Evolutionary conservation across 2,329 filamentous ascomycete species (phyloP).

Genomic region (Fusarium tanahbumbuense): DNA sequence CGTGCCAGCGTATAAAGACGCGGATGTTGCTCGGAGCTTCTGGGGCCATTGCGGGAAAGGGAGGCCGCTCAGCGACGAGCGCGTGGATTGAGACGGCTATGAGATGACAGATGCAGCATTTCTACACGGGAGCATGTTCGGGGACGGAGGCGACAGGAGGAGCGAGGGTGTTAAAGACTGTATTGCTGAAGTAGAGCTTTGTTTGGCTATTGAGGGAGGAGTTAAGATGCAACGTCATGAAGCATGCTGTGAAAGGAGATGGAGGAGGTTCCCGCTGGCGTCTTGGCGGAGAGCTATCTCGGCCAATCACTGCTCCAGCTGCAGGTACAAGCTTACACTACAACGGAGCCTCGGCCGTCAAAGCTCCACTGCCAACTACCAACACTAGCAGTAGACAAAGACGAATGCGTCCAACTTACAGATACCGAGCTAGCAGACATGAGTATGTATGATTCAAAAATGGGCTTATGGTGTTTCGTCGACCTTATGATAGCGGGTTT

Average conservation of each 20-base stretch:
- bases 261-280: constrained; percentile 45
- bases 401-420: constrained; percentile 9
- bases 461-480: neutral
- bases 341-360: constrained; percentile 20
- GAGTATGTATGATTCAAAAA: neutral
- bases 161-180: constrained; percentile 5
- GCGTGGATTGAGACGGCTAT: constrained; percentile 44
- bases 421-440: neutral
- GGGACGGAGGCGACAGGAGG: constrained; percentile 8
- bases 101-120: constrained; percentile 48
- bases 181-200: constrained; percentile 20
- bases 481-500: neutral
- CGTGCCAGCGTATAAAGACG: constrained; percentile 95
- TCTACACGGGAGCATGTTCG: constrained; percentile 42
- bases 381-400: constrained; percentile 2
- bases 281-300: constrained; percentile 40
- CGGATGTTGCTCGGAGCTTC: constrained; percentile 77
- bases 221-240: constrained; percentile 47
- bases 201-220: constrained; percentile 37
- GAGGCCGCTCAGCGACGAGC: constrained; percentile 49
- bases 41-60: constrained; percentile 59
- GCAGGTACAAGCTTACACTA: constrained; percentile 36
- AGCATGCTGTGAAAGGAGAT: constrained; percentile 45
- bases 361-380: constrained; percentile 30
- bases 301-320: constrained; percentile 38